These are phyloP conservation scores for Podaxis carcinomalis DNA, from an alignment of 768 basidiomycete genomes.

Conservation along the genomic window DNA sequence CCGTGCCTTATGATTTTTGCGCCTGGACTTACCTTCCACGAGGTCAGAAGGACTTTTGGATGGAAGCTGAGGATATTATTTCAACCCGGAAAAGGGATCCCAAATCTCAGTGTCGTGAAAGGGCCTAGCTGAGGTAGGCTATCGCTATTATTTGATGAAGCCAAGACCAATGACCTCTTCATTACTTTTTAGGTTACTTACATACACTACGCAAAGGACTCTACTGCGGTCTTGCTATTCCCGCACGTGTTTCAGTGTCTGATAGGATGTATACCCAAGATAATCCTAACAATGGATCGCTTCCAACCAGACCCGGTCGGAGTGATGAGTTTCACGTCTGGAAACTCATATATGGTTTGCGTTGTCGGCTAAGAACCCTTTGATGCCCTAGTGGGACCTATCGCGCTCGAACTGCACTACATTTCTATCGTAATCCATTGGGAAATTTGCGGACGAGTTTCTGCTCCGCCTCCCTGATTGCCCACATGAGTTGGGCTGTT, in stretches of 20 bases:
- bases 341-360: not conserved
- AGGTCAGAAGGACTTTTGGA: conserved; percentile 2
- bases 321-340: not conserved
- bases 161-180: not conserved
- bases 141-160: not conserved
- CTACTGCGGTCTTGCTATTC: not conserved
- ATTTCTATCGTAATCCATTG: not conserved
- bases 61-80: conserved; percentile 8
- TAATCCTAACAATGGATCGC: not conserved
- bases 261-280: not conserved
- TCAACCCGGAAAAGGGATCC: not conserved
- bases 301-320: not conserved
- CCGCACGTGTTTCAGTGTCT: not conserved
- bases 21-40: conserved; percentile 8
- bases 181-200: not conserved
- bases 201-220: not conserved
- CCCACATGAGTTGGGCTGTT: not conserved
- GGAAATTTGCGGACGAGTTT: not conserved
- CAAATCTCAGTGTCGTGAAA: not conserved
- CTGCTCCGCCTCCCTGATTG: not conserved
- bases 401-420: not conserved
- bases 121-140: not conserved
- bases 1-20: conserved; percentile 1
- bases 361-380: not conserved
- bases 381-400: not conserved